Conservation (phyloP, 2,329 filamentous ascomycete genomes). For the Neopestalotiopsis sp. region DNA sequence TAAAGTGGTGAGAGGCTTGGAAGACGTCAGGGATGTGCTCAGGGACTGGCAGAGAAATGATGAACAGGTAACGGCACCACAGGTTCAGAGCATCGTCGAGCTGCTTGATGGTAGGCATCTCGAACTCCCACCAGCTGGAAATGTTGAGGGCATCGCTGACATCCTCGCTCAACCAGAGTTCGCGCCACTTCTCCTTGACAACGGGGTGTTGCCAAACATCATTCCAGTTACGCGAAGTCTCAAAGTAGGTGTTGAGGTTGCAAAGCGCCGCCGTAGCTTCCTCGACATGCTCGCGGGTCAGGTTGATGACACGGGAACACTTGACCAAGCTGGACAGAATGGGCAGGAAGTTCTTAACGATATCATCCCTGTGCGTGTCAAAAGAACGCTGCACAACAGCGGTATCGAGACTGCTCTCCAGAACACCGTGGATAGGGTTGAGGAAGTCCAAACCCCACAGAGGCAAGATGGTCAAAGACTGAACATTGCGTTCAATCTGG, state of each 20-base stretch:
- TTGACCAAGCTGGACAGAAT: conserved; percentile 9
- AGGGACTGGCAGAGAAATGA: conserved; percentile 8
- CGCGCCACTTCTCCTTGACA: conserved; percentile 9
- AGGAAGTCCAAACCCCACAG: conserved; percentile 14
- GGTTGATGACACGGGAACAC: conserved; percentile 4
- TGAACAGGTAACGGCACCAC: conserved; percentile 14
- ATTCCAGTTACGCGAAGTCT: conserved; percentile 14
- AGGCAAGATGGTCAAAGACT: conserved; percentile 14
- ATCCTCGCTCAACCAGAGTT: conserved; percentile 9
- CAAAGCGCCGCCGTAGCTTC: conserved; percentile 2
- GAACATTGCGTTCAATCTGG: conserved; percentile 15
- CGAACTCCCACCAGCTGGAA: conserved; percentile 12
- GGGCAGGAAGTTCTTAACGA: conserved; percentile 6
- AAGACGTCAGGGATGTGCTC: conserved; percentile 11
- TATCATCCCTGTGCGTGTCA: not conserved
- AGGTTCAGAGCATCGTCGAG: conserved; percentile 14
- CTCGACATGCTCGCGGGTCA: conserved; percentile 10
- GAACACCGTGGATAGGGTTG: conserved; percentile 7
- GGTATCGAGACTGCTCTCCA: conserved; percentile 13
- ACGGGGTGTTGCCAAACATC: conserved; percentile 11
- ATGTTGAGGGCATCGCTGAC: conserved; percentile 4
- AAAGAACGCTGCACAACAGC: conserved; percentile 4
- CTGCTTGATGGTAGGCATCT: conserved; percentile 14
- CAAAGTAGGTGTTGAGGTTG: conserved; percentile 13
- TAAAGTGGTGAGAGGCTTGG: conserved; percentile 14